A percentile compares a stretch with the other conserved stretches of the same genome.
phyloP scores from a whole-genome alignment of 108 stramenopile species.

The Fragilariopsis cylindrus region DNA sequence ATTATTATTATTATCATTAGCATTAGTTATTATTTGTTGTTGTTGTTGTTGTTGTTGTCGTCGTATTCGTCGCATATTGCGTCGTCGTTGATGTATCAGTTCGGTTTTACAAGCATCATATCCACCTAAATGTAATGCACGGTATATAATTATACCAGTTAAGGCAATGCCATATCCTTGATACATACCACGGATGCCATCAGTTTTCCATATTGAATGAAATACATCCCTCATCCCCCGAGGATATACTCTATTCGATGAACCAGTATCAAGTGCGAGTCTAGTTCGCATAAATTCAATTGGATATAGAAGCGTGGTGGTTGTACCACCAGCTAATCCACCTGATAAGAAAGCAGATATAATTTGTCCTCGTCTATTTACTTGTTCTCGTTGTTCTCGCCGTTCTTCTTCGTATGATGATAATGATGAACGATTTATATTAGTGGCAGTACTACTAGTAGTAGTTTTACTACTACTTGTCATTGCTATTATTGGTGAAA shows the following conservation, averaged over 20 bases:
- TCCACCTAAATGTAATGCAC: conserved; percentile 94
- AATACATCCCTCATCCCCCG: conserved; percentile 78
- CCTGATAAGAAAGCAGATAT: conserved; percentile 85
- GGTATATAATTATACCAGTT: conserved; percentile 91
- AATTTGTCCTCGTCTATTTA: conserved; percentile 47
- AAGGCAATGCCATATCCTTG: conserved; percentile 96
- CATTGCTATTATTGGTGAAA: not conserved
- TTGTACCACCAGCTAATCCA: conserved; percentile 94
- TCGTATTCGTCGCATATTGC: not conserved
- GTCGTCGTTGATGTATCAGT: conserved; percentile 15
- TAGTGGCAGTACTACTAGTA: not conserved
- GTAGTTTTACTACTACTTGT: not conserved
- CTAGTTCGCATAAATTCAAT: conserved; percentile 95
- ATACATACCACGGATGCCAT: conserved; percentile 93
- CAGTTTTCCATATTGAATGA: conserved; percentile 57
- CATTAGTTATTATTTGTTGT: too few relatives aligned
- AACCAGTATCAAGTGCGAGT: conserved; percentile 94
- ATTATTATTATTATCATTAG: not conserved
- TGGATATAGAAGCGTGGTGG: conserved; percentile 96
- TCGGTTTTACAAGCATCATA: conserved; percentile 94
- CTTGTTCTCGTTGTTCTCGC: conserved; percentile 10
- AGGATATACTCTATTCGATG: conserved; percentile 42
- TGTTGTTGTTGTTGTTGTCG: not conserved
- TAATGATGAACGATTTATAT: not conserved
- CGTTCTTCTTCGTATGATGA: not conserved